These are phyloP conservation scores for Leptodontidium sp. DNA, from an alignment of 2,329 filamentous ascomycete genomes.

Conservation along the genomic window DNA sequence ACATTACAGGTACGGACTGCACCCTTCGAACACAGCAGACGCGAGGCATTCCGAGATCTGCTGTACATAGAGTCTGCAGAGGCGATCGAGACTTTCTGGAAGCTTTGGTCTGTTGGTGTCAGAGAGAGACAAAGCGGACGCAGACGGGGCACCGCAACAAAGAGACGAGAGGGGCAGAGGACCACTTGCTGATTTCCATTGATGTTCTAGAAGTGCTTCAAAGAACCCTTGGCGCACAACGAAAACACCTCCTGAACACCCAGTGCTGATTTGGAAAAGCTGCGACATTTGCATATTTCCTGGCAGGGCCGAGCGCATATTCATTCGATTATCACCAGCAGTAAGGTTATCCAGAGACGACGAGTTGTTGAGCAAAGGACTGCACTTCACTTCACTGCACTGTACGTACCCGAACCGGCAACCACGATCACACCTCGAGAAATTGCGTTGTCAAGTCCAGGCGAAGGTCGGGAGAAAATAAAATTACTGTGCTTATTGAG, in stretches of 20 bases:
- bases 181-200: conserved; percentile 26
- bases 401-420: conserved; percentile 16
- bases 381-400: not conserved
- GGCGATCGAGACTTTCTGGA: conserved; percentile 26
- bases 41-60: conserved; percentile 11
- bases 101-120: conserved; percentile 20
- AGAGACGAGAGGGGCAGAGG: conserved; percentile 22
- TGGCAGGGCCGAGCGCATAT: conserved; percentile 43
- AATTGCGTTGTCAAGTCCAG: conserved; percentile 6
- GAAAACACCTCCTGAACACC: conserved; percentile 24
- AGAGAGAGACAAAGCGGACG: conserved; percentile 7
- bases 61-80: conserved; percentile 22
- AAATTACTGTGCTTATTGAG: conserved; percentile 15
- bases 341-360: not conserved
- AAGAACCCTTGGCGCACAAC: conserved; percentile 25
- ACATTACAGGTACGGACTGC: conserved; percentile 37
- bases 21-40: conserved; percentile 16
- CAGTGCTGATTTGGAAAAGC: conserved; percentile 34
- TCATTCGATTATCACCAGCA: conserved; percentile 12
- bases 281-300: conserved; percentile 40
- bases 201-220: conserved; percentile 30
- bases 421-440: conserved; percentile 9
- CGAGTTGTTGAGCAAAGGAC: not conserved
- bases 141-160: not conserved
- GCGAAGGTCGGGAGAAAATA: conserved; percentile 9